Evolutionary conservation across 352 stramenopile species (phyloP).

Genomic region (Pythium chondricola): DNA sequence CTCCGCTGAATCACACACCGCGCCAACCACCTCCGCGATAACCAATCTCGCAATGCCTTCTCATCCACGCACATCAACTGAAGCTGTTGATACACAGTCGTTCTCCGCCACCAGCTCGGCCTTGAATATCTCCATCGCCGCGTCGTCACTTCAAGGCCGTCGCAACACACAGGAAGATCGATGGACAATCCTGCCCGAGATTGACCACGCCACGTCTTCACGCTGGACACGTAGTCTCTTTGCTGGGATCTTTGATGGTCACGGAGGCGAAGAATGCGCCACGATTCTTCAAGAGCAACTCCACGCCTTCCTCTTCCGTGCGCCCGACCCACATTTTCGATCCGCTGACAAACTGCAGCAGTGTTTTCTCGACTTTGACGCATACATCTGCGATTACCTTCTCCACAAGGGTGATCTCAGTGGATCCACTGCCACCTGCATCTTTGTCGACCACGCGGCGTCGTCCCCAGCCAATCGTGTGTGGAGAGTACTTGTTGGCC

Average conservation of each 20-base stretch:
- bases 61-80: too few relatives aligned
- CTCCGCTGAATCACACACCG: not conserved
- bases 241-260: constrained; percentile 79
- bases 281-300: constrained; percentile 73
- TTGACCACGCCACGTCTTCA: constrained; percentile 14
- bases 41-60: not conserved
- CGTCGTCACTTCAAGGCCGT: constrained; percentile 51
- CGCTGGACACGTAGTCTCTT: constrained; percentile 31
- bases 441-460: constrained; percentile 16
- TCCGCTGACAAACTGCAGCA: constrained; percentile 25
- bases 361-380: constrained; percentile 60
- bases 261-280: constrained; percentile 67
- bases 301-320: constrained; percentile 54
- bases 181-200: constrained; percentile 45
- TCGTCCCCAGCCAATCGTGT: not conserved
- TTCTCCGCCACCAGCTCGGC: constrained; percentile 34
- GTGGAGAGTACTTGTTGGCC: constrained; percentile 30
- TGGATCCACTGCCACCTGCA: constrained; percentile 71
- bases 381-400: constrained; percentile 62
- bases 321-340: constrained; percentile 21
- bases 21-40: not conserved
- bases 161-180: constrained; percentile 75
- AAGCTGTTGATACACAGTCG: constrained; percentile 17
- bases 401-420: constrained; percentile 67
- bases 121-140: constrained; percentile 34